A percentile compares a stretch with the other conserved stretches of the same genome.
phyloP scores from a whole-genome alignment of 768 basidiomycete genomes.

The Lactarius hengduanensis region DNA sequence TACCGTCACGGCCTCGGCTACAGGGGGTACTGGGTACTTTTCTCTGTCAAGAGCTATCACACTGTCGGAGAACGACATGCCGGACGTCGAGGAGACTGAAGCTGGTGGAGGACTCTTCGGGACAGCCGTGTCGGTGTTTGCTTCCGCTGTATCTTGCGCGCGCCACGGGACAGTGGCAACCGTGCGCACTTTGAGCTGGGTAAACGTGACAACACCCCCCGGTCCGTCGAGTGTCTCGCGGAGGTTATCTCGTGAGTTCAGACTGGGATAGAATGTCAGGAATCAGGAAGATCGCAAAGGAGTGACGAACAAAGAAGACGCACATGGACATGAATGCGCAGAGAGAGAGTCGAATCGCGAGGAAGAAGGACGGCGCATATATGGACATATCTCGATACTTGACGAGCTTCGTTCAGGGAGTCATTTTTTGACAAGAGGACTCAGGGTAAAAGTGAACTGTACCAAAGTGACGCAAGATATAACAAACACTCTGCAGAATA shows the following conservation, averaged over 20 bases:
- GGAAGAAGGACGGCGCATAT: neutral
- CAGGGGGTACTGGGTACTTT: neutral
- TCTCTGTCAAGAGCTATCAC: neutral
- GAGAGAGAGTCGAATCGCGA: no score
- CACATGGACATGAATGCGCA: neutral
- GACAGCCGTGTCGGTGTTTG: neutral
- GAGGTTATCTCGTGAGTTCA: neutral
- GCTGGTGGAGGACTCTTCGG: no score
- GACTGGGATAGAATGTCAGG: neutral
- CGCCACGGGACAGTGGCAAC: no score
- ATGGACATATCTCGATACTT: neutral
- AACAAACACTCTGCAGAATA: neutral
- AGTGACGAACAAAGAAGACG: neutral
- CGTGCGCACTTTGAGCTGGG: neutral
- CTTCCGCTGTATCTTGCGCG: neutral
- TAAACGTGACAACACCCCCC: neutral
- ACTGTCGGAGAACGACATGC: neutral
- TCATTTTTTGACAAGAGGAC: neutral
- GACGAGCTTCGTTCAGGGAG: neutral
- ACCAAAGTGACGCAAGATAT: neutral
- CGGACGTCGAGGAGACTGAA: neutral
- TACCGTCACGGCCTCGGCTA: no score
- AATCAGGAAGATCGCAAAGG: neutral
- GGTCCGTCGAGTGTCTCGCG: neutral
- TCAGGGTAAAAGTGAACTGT: neutral